phyloP scores from a whole-genome alignment of 2,329 filamentous ascomycete species.

The Aspergillus jensenii region DNA sequence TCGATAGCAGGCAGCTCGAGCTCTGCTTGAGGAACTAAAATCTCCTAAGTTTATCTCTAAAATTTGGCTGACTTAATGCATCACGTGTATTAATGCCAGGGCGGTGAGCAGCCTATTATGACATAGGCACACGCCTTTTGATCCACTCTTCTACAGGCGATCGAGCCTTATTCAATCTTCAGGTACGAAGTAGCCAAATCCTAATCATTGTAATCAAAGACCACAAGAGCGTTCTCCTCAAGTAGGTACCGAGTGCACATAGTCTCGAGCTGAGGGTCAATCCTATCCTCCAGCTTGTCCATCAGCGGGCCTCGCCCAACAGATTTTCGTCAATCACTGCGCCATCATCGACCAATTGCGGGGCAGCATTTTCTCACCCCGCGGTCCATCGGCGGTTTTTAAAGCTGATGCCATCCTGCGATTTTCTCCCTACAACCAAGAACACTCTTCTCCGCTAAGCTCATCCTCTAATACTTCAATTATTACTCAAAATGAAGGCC shows the following conservation, averaged over 20 bases:
- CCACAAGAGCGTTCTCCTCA: neutral
- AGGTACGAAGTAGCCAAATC: neutral
- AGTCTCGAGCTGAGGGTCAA: neutral
- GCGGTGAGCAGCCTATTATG: neutral
- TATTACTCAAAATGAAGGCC: constrained; percentile 59
- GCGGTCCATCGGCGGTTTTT: constrained; percentile 10
- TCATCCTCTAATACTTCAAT: neutral
- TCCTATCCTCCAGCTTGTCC: neutral
- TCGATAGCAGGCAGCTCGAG: neutral
- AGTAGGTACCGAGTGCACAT: neutral
- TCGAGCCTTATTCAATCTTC: neutral
- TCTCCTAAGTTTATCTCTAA: constrained; percentile 6
- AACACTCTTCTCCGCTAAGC: neutral
- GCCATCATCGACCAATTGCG: constrained; percentile 32
- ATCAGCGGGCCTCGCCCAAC: neutral
- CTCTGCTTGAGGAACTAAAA: neutral
- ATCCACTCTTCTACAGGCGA: too few relatives aligned
- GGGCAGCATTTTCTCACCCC: constrained; percentile 23
- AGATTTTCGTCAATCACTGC: neutral
- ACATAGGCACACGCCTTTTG: neutral
- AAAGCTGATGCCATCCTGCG: constrained; percentile 5
- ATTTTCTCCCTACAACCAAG: neutral
- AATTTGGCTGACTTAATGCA: constrained; percentile 4
- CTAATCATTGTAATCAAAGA: neutral
- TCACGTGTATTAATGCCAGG: constrained; percentile 1